Base-by-base conservation (phyloP, 164 flowering plant genomes). In the Magnolia changhungtana region DNA sequence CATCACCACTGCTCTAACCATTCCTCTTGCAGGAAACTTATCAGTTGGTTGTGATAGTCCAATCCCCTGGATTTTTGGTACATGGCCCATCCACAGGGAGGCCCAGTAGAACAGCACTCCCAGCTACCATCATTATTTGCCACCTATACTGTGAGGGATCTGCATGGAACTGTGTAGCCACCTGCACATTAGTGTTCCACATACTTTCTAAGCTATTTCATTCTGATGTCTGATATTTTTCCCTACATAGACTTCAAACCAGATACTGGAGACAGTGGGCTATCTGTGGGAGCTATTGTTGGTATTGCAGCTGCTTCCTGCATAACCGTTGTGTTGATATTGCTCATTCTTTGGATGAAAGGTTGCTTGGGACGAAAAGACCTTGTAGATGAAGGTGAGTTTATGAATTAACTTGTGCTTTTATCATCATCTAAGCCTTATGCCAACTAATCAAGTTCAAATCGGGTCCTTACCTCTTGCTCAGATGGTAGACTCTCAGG, bases 361-460 rank as follows among this genome's bases (percentile, higher is more conserved):
- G 91, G 95, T 52, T 84, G n/a, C 82, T 50, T 91, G 3, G 84
- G 91, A 9, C 79, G 86, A 18, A 89, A 82, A 80, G 80, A 82
- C 13, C 52, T 7, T 4, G 85, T 84, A 71, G 87, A 89, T 37
- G 80, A 80, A 72, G 96, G 96, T 90, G 73, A 81, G 78, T 29
- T 68, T 23, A 20, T 18, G 49, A 27, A 27, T 10, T 1, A 20
- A 24, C 13, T 20, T 23, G 20, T 24, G 14, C 29, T 65, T 24
- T 7, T 37, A 37, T 37, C 45, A 37, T 37, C 45, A 37, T 37
- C 45, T 37, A 37, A 3, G 45, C 2, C 45, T 37, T 37, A 37
- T 37, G 45, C 45, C 45, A 37, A 37, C 4, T 37, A 37, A 5
- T 37, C 45, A 37, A 7, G 45, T 3, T 37, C 45, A 5, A 5